Percentiles rank a stretch among this genome's conserved stretches.
Evolutionary conservation across 371 early-diverging fungal species (phyloP).

Genomic region (Thermomucor indicae-seudaticae): DNA sequence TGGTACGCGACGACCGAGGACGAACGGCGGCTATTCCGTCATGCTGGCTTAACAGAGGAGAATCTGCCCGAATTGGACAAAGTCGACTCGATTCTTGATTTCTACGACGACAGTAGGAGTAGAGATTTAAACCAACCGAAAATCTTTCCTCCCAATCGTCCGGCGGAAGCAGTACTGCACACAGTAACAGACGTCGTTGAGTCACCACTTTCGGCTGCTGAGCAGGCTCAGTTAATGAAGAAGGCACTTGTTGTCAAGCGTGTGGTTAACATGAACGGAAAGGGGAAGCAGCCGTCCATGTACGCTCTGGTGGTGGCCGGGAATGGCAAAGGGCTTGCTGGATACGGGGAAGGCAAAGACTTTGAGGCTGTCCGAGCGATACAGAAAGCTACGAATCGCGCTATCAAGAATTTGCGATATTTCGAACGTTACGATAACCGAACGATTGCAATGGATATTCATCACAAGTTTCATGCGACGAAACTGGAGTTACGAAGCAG

Average conservation of each 20-base stretch:
- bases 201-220: conserved; percentile 23
- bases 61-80: conserved; percentile 36
- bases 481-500: conserved; percentile 78
- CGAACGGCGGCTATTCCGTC: conserved; percentile 17
- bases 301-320: conserved; percentile 95
- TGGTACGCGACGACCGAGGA: conserved; percentile 28
- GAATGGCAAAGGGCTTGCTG: conserved; percentile 91
- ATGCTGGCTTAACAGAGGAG: conserved; percentile 18
- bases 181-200: conserved; percentile 38
- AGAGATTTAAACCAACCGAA: conserved; percentile 33
- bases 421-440: conserved; percentile 92
- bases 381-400: conserved; percentile 83
- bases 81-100: conserved; percentile 42
- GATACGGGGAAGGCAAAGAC: conserved; percentile 92
- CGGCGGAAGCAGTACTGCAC: conserved; percentile 35
- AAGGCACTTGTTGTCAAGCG: conserved; percentile 75
- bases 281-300: conserved; percentile 81
- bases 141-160: conserved; percentile 33
- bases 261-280: conserved; percentile 81
- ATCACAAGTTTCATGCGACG: conserved; percentile 88
- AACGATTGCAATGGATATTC: conserved; percentile 88
- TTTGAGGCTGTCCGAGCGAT: conserved; percentile 80
- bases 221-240: conserved; percentile 56
- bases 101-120: conserved; percentile 13
- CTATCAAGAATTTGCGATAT: conserved; percentile 81